phyloP scores from a whole-genome alignment of 441 rosid species.

The Erysimum pusillum region DNA sequence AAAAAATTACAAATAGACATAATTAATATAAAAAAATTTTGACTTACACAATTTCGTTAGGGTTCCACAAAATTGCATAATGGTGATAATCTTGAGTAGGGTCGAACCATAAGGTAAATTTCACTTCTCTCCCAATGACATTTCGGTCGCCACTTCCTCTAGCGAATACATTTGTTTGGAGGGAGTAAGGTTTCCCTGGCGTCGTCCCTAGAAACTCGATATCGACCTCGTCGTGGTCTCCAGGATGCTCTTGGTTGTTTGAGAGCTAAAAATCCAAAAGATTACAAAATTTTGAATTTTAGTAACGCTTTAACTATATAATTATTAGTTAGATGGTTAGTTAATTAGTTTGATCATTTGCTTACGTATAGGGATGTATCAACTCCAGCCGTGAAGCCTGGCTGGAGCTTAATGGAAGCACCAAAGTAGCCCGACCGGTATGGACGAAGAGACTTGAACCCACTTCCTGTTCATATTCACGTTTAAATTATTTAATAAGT shows the following conservation, averaged over 20 bases:
- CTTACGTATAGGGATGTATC: conserved; percentile 69
- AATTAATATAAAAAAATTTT: not conserved
- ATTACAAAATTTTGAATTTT: not conserved
- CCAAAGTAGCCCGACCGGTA: conserved; percentile 74
- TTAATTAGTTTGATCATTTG: not conserved
- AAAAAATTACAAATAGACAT: not conserved
- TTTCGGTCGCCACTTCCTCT: conserved; percentile 78
- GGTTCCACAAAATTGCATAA: conserved; percentile 67
- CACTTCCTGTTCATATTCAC: conserved; percentile 63
- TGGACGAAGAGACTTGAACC: conserved; percentile 68
- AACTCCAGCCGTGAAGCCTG: conserved; percentile 79
- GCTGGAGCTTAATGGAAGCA: conserved; percentile 64
- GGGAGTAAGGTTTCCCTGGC: conserved; percentile 64
- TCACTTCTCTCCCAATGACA: conserved; percentile 67
- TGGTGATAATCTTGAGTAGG: conserved; percentile 71
- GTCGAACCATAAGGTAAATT: conserved; percentile 72
- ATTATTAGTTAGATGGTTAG: not conserved
- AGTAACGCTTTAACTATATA: not conserved
- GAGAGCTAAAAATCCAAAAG: conserved; percentile 59
- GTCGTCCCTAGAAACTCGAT: conserved; percentile 78
- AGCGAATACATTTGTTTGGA: conserved; percentile 72
- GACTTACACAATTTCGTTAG: conserved; percentile 66
- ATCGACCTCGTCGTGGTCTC: conserved; percentile 78
- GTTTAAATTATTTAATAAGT: conserved; percentile 1
- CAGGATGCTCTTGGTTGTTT: conserved; percentile 67